A percentile compares a stretch with the other conserved stretches of the same genome.
Conservation (phyloP, 495 filamentous ascomycete species). For the Xylaria castorea region DNA sequence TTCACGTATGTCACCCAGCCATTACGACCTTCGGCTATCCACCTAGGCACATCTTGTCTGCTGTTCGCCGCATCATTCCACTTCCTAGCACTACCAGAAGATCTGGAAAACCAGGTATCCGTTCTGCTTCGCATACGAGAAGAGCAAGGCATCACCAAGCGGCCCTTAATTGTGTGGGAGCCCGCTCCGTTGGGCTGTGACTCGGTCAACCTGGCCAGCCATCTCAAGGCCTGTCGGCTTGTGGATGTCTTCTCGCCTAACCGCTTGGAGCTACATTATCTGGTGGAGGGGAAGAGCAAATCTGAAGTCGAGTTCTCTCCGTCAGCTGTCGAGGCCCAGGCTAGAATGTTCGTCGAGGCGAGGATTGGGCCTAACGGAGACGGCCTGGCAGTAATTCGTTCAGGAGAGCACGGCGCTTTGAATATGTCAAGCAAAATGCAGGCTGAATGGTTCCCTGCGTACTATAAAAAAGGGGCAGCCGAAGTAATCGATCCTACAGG, state of each 20-base stretch:
- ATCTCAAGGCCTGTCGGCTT: slow-evolving; percentile 31
- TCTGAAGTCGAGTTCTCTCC: slow-evolving; percentile 22
- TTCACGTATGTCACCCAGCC: slow-evolving; percentile 8
- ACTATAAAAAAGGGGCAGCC: slow-evolving; percentile 26
- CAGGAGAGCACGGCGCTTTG: slow-evolving; percentile 45
- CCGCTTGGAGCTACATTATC: slow-evolving; percentile 42
- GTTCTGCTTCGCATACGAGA: slow-evolving; percentile 14
- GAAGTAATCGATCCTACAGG: slow-evolving; percentile 48
- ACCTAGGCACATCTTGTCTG: slow-evolving; percentile 18
- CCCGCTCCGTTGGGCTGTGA: slow-evolving; percentile 43
- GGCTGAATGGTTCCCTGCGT: slow-evolving; percentile 43
- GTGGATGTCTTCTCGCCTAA: slow-evolving; percentile 51
- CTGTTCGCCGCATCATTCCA: slow-evolving; percentile 23
- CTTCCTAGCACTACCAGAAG: slow-evolving; percentile 27
- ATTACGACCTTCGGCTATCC: slow-evolving; percentile 20
- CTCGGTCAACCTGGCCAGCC: slow-evolving; percentile 34
- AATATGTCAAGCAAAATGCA: slow-evolving; percentile 23
- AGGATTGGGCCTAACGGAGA: slow-evolving; percentile 36
- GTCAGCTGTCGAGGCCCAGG: slow-evolving; percentile 38
- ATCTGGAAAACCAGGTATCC: slow-evolving; percentile 19
- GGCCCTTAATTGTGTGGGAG: slow-evolving; percentile 50
- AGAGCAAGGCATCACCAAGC: slow-evolving; percentile 27
- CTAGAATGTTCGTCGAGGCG: slow-evolving; percentile 28
- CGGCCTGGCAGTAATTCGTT: slow-evolving; percentile 40
- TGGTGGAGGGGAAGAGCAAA: slow-evolving; percentile 30